These are phyloP conservation scores for Triticum timopheevii DNA, from an alignment of 176 grass and related monocot genomes.

Conservation along the genomic window DNA sequence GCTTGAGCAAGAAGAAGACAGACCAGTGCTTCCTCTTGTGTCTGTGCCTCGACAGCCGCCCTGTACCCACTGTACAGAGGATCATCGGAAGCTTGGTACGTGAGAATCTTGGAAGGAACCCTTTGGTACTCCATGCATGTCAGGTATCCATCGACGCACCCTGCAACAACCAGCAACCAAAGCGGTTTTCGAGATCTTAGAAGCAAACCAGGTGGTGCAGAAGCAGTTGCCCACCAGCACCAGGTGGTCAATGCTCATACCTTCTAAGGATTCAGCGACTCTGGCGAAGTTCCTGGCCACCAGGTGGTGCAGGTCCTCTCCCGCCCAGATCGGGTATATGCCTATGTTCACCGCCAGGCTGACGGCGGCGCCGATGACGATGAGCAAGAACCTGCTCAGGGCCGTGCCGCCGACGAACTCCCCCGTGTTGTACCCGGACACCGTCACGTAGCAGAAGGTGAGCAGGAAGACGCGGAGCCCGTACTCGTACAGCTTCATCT, in stretches of 20 bases:
- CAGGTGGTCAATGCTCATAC: conserved; percentile 15
- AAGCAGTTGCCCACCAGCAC: no score
- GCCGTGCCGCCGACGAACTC: conserved; percentile 57
- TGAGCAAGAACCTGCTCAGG: conserved; percentile 75
- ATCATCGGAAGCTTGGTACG: conserved; percentile 84
- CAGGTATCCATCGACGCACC: conserved; percentile 88
- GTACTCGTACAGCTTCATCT: conserved; percentile 82
- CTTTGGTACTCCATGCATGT: conserved; percentile 87
- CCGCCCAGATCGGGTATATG: conserved; percentile 95
- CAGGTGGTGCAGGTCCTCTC: conserved; percentile 87
- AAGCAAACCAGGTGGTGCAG: background rate
- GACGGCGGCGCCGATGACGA: conserved; percentile 69
- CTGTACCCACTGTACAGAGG: conserved; percentile 86
- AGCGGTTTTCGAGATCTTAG: background rate
- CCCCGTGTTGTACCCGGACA: conserved; percentile 80
- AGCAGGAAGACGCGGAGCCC: conserved; percentile 90
- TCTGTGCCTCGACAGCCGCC: conserved; percentile 70
- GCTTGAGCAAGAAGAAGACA: conserved; percentile 16
- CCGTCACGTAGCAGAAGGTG: conserved; percentile 84
- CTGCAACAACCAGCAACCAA: conserved; percentile 26
- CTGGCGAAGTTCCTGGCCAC: conserved; percentile 72
- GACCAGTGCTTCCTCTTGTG: conserved; percentile 82
- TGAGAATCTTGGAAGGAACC: conserved; percentile 88
- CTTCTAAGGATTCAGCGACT: conserved; percentile 92
- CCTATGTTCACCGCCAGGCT: conserved; percentile 72